Base-by-base conservation (phyloP, 139 green algal species). In the Eudorina sp. region DNA sequence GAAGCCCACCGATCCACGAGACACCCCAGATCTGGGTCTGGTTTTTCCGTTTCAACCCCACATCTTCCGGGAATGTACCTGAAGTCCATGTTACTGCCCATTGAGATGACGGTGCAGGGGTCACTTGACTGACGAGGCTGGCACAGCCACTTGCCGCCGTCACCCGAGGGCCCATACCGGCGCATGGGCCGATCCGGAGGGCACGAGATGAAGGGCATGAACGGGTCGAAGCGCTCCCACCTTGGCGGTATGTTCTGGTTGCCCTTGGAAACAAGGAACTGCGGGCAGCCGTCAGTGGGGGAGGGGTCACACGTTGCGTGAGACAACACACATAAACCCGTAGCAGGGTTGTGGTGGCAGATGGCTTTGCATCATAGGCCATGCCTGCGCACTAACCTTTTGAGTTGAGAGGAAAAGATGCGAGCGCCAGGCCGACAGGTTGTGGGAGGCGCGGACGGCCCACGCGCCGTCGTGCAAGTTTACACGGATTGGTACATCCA, bases 61-160 rank as follows among this genome's bases (percentile, higher is more conserved):
- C 5, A 31, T 31, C 13, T 13, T 18, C 14, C 55, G 16, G 14
- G 21, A 13, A 68, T n/a, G 29, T n/a, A 72, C 62, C 62, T 41
- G 62, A 72, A 72, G n/a, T 72, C 62, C 62, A 72, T 72, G 62
- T 72, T 72, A 16, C 62, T 72, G 29, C 62, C 62, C 13, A 72
- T 8, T 16, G 62, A 72, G 8, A 72, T 40, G n/a, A 72, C n/a
- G 62, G n/a, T 25, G 62, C 62, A 72, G 29, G 62, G 62, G 13
- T 4, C 29, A 6, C 18, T 41, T n/a, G 19, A 6, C 4, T 29
- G 7, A 4, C 7, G 29, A 8, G 62, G 62, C n/a, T 72, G 29
- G 62, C 62, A 72, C n/a, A 72, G 62, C 62, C 62, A 72, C 62
- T 72, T 72, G 62, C 62, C 62, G 62, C 62, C 62, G 16, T 72